Base-by-base conservation (phyloP, 352 stramenopile species). In the Plasmopara viticola region DNA sequence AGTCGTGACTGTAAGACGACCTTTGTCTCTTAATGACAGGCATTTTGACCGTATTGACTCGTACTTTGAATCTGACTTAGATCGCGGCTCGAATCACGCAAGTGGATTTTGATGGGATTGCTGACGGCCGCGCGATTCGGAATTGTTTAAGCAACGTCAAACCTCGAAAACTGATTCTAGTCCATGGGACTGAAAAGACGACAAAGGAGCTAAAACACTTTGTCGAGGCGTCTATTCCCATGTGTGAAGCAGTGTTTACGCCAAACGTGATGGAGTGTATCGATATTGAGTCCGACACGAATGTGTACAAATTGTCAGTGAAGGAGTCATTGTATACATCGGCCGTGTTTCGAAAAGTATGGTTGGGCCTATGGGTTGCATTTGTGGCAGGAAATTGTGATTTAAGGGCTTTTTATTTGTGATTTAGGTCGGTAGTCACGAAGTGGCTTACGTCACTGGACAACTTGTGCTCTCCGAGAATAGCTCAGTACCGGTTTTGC, bases 141-240 rank as follows among this genome's bases (percentile, higher is more conserved):
- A 94, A 95, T 50, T 94, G 81, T 57, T 53, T 95, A 55, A 83
- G 82, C 41, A 95, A 93, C 45, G 85, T 95, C 31, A 95, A 94
- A 59, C 85, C 85, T 5, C 83, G 85, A 15, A 95, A 95, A 58
- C 69, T 95, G 14, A 95, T 95, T 53, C 51, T 95, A 29, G 76
- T 95, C 4, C 83, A 94, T 44, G 85, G 85, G 48, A 92, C 85
- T 6, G 76, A 88, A 48, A 72, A 69, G 49, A 94, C 83, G 10
- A 93, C 85, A 41, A 70, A 53, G 38, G 83, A 92, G 33, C 66
- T 95, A 5, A 91, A 95, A 60, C 68, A 75, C 18, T 93, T 93
- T 51, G 85, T 94, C 0, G 81, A 95, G 54, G 62, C 64, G 18
- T 89, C 77, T 2, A 93, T 95, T 53, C 79, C 85, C 28, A 63